Base-by-base conservation (phyloP, 805 yeast species). In the Maudiozyma serrabonitensis region DNA sequence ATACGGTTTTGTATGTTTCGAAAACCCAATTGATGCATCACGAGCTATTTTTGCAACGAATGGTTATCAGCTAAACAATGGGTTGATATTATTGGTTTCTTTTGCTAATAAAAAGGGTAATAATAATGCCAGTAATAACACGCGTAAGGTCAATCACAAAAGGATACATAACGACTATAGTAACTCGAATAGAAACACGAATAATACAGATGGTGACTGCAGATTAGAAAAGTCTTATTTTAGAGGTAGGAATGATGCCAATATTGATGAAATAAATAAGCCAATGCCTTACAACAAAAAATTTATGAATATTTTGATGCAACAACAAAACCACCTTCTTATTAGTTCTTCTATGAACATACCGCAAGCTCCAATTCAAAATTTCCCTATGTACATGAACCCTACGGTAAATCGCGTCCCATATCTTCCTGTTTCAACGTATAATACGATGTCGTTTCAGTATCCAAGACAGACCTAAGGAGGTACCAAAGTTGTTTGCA, bases 1-100 rank as follows among this genome's bases (percentile, higher is more conserved):
- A 19, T 87, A 83, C 62, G 95, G 93, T 43, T 87, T 87, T 69
- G 87, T 86, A 48, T 84, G 88, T 67, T 87, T 76, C 61, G 80
- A 79, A 58, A 70, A 69, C 53, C 82, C 85, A 49, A 69, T 78
- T 45, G 77, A 81, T 59, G 93, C 95, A 7, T 76, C 79, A 45
- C 71, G 74, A 58, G 91, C 95, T 15, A 79, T 84, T 49, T 76
- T 78, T 43, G 81, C 75, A 47, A 82, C 68, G 3, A 59, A 63
- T 45, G 60, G 65, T 3, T 52, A 48, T 32, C 58, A 50, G 40
- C 42, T 64, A 11, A 52, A 56, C 77, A 78, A 76, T 75, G 81
- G 80, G 45, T 76, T 76, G 56, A 71, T 68, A 56, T 67, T 83
- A 47, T 75, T 74, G 59, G 90, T 86, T 38, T 83, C 91, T 44